phyloP scores from a whole-genome alignment of 345 rosid species.

The Salix suchowensis region DNA sequence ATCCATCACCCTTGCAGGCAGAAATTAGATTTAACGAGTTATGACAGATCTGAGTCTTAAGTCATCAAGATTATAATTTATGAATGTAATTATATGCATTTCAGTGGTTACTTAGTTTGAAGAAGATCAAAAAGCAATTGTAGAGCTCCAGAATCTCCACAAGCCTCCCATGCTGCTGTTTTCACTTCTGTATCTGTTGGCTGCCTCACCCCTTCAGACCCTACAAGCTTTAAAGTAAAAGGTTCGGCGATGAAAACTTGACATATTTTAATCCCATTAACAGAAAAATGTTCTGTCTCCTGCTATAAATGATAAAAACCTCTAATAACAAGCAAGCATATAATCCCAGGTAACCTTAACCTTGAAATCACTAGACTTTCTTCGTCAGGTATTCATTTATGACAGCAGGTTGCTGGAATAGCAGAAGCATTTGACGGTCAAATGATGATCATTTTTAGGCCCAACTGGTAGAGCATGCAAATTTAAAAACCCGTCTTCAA shows the following conservation, averaged over 20 bases:
- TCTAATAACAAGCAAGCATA: too few relatives aligned
- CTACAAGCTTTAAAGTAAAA: slow-evolving; percentile 51
- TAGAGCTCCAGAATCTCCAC: slow-evolving; percentile 91
- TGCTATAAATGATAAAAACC: too few relatives aligned
- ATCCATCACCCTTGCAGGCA: slow-evolving; percentile 56
- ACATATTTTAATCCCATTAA: neutral
- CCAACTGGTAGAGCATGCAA: too few relatives aligned
- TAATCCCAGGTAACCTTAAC: too few relatives aligned
- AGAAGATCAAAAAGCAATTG: slow-evolving; percentile 91
- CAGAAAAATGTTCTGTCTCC: too few relatives aligned
- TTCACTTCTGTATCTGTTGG: slow-evolving; percentile 78
- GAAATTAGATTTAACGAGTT: neutral
- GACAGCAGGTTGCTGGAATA: too few relatives aligned
- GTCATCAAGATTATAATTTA: neutral
- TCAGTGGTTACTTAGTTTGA: slow-evolving; percentile 60
- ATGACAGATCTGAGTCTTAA: neutral
- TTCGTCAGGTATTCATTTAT: too few relatives aligned
- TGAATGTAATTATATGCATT: neutral
- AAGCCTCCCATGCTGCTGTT: slow-evolving; percentile 87
- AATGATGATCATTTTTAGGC: too few relatives aligned
- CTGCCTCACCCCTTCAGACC: slow-evolving; percentile 52
- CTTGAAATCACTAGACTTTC: too few relatives aligned
- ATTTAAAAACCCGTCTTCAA: too few relatives aligned
- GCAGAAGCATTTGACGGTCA: too few relatives aligned
- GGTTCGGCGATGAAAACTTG: neutral